phyloP scores from a whole-genome alignment of 305 asterid species.

The Galium porrigens region DNA sequence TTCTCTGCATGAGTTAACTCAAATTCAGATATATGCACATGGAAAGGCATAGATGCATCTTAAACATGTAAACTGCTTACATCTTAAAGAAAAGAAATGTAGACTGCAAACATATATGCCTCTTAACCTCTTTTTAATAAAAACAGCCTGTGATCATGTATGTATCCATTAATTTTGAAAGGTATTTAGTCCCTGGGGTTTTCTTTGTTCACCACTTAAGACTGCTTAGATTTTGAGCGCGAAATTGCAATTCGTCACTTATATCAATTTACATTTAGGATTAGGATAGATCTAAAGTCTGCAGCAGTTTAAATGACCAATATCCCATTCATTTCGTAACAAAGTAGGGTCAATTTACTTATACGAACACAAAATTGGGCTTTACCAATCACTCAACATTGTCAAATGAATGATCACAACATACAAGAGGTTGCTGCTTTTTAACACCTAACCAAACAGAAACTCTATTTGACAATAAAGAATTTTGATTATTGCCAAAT shows the following conservation, averaged over 20 bases:
- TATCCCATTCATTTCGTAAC: background rate
- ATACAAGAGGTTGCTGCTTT: background rate
- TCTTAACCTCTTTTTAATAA: background rate
- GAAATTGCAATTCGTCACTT: background rate
- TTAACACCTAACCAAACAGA: background rate
- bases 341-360: background rate
- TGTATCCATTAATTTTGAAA: background rate
- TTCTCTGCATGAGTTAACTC: constrained; percentile 44
- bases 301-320: background rate
- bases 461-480: background rate
- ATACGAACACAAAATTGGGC: background rate
- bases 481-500: background rate
- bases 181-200: background rate
- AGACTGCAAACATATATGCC: background rate
- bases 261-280: background rate
- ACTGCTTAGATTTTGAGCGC: background rate
- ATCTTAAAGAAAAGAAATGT: background rate
- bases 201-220: background rate
- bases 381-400: background rate
- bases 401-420: background rate
- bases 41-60: background rate
- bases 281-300: background rate
- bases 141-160: background rate
- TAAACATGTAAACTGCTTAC: background rate
- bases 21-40: constrained; percentile 1